Evolutionary conservation across 352 stramenopile genomes (phyloP), one percentile per base, ranked within the genome.

Genomic region (Pelagophyceae sp.): DNA sequence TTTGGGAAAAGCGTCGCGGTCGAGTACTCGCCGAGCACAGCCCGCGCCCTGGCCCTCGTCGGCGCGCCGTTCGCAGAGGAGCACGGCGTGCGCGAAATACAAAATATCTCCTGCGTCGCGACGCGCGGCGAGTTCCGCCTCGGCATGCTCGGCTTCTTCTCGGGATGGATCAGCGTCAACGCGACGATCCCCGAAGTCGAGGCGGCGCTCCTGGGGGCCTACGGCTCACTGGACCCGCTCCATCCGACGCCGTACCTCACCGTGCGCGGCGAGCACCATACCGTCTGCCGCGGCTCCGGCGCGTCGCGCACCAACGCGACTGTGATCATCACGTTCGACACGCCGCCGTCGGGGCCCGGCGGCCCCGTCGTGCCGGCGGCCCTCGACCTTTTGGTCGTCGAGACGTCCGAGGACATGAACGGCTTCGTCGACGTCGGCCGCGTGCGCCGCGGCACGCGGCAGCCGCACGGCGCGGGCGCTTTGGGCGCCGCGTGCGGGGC

Each of bases 41-140:
- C 81, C 29, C 71, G 77, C 37, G 85, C 86, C n/a, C 23, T 23
- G 11, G 45, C 11, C 45, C 38, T 85, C 15, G 78, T 87, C 65
- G 84, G 84, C 27, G 82, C 84, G 71, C 82, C 84, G 33, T 83
- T 78, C 72, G 85, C 86, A 79, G 72, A 83, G 83, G 76, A 87
- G 5, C 64, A 82, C 79, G 84, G 84, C 70, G 76, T 83, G 25
- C 70, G 72, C 20, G 84, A 88, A 64, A 72, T 84, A 35, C 84
- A 88, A 72, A 82, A 54, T n/a, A 64, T 88, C 64, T 84, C 76
- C 29, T 88, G 84, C 72, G 76, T 33, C 75, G 81, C 79, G 45
- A 81, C n/a, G 35, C 75, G 58, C 15, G 84, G 84, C 38, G 80
- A 71, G 51, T 87, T 88, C 63, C 76, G 75, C 17, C 0, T 88